Conservation (phyloP, 2,329 filamentous ascomycete genomes). For the Pseudogymnoascus sp. region DNA sequence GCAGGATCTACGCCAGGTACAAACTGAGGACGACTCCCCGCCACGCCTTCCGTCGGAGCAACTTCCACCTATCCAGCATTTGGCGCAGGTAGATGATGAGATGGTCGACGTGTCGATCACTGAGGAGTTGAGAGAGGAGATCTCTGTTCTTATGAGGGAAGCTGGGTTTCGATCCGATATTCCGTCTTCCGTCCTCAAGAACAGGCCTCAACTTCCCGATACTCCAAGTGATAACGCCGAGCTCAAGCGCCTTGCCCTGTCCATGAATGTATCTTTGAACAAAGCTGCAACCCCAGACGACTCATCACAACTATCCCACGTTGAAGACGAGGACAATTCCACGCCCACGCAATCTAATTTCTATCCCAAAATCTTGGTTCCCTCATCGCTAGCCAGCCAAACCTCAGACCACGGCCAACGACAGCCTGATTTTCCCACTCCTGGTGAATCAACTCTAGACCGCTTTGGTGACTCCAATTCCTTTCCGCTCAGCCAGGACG, state of each 20-base stretch:
- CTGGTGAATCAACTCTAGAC: constrained; percentile 24
- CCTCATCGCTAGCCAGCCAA: constrained; percentile 36
- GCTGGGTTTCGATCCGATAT: constrained; percentile 41
- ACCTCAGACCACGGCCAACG: constrained; percentile 38
- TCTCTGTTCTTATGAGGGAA: constrained; percentile 39
- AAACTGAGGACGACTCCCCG: constrained; percentile 11
- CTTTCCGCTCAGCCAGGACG: background rate
- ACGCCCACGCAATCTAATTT: constrained; percentile 3
- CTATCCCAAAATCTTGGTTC: constrained; percentile 28
- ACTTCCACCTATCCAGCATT: constrained; percentile 13
- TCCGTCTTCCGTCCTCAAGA: constrained; percentile 31
- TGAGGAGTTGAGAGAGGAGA: constrained; percentile 30
- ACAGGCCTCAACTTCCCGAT: constrained; percentile 15
- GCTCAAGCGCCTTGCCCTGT: constrained; percentile 20
- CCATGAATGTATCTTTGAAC: constrained; percentile 18
- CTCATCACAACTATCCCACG: background rate
- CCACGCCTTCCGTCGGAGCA: constrained; percentile 15
- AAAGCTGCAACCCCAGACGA: background rate
- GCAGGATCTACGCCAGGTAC: constrained; percentile 13
- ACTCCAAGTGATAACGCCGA: constrained; percentile 20
- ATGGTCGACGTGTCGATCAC: constrained; percentile 19
- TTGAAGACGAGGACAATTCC: constrained; percentile 13
- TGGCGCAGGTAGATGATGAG: constrained; percentile 28
- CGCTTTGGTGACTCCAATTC: constrained; percentile 2
- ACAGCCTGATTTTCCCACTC: constrained; percentile 40